A percentile compares a stretch with the other conserved stretches of the same genome.
These are phyloP conservation scores for Xanthoparmelia taractica DNA, from an alignment of 495 filamentous ascomycete species.

Conservation along the genomic window DNA sequence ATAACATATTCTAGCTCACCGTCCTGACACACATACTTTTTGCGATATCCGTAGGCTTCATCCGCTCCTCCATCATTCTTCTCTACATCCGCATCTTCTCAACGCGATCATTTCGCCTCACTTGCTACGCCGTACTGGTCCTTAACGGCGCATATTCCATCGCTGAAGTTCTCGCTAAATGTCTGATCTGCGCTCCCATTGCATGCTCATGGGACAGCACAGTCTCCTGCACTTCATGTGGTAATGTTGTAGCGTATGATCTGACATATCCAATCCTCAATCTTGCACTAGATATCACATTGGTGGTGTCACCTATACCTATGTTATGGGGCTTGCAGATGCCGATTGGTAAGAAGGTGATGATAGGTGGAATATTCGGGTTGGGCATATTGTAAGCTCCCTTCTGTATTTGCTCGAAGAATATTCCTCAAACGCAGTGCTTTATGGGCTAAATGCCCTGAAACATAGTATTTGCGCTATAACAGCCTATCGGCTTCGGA, in stretches of 20 bases:
- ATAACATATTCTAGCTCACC: not conserved
- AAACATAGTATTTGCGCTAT: slow-evolving; percentile 15
- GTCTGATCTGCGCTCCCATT: slow-evolving; percentile 29
- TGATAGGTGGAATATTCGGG: slow-evolving; percentile 22
- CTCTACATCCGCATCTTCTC: slow-evolving; percentile 39
- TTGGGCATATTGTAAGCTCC: slow-evolving; percentile 19
- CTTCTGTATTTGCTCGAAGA: no score
- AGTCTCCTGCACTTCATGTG: slow-evolving; percentile 24
- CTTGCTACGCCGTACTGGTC: slow-evolving; percentile 27
- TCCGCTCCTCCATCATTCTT: slow-evolving; percentile 35
- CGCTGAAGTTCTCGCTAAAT: not conserved
- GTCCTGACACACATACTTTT: slow-evolving; percentile 22
- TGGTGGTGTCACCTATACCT: slow-evolving; percentile 39
- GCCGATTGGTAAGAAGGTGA: slow-evolving; percentile 31
- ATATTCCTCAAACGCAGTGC: no score
- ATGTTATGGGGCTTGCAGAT: slow-evolving; percentile 36
- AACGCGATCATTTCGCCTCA: slow-evolving; percentile 30
- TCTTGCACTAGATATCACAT: slow-evolving; percentile 32
- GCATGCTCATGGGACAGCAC: slow-evolving; percentile 27
- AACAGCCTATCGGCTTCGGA: slow-evolving; percentile 12
- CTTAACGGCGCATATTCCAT: slow-evolving; percentile 17
- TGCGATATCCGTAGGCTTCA: slow-evolving; percentile 27
- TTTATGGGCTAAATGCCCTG: not conserved
- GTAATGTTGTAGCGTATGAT: slow-evolving; percentile 28
- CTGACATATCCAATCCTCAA: slow-evolving; percentile 28